Base-by-base conservation (phyloP, 805 yeast species). In the Starmerella apicola region DNA sequence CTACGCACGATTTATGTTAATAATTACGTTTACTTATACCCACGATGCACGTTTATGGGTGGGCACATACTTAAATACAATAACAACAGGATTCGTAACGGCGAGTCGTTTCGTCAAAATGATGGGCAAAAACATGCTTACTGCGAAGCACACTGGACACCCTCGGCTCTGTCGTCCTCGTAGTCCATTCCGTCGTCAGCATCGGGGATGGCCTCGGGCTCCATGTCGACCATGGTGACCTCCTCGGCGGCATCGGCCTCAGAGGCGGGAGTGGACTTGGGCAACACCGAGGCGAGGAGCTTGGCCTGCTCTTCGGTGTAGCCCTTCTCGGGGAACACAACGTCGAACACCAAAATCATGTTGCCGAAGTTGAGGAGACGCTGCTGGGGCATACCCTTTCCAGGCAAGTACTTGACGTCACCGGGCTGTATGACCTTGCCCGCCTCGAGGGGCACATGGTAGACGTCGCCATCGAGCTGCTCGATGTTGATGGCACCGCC, bases 341-440 rank as follows among this genome's bases (percentile, higher is more conserved):
- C 72, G 50, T 75, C 76, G 65, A 91, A 91, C 59, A 81, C 78
- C 52, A 91, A 66, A 55, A 82, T 75, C 66, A 91, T 71, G 66
- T 84, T 76, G 64, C 99, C 99, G 55, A 61, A 70, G 48, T 85
- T 83, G 60, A 94, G 94, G 59, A 73, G 78, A 65, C 91, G 77
- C 65, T 71, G 78, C 50, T 88, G 67, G 51, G 98, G 99, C 98
- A 91, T 91, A 76, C 99, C 99, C 64, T 88, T 86, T 55, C 78
- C 83, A 52, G 80, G 84, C 48, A 91, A 66, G 40, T 84, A 84
- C 65, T 84, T 86, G 54, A 77, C 67, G 31, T 68, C 60, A 49
- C 82, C 94, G 37, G 97, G 96, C 24, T 85, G 55, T 48, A 91
- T 80, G 45, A 88, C 85, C 65, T 88, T 95, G 60, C 97, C 97